Evolutionary conservation across 371 early-diverging fungal genomes (phyloP).

Genomic region (Umbelopsis sp.): DNA sequence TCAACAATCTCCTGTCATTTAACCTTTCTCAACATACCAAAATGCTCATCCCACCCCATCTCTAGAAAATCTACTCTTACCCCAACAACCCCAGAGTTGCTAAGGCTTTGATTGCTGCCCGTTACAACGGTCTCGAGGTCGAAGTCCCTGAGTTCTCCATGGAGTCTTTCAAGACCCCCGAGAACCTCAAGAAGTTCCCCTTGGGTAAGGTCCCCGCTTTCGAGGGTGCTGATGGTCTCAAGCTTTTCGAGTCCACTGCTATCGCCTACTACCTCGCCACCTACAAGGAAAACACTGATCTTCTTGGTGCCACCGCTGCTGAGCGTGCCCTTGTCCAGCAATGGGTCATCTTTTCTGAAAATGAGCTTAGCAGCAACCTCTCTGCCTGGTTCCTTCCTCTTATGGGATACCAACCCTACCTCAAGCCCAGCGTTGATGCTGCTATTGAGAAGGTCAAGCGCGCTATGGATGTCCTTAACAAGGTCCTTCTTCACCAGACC

Average conservation of each 20-base stretch:
- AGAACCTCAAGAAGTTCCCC: conserved; percentile 86
- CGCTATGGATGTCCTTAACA: conserved; percentile 71
- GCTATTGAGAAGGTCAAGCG: conserved; percentile 68
- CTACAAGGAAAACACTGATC: conserved; percentile 58
- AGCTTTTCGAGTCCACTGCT: conserved; percentile 81
- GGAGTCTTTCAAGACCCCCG: conserved; percentile 70
- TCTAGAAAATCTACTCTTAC: conserved; percentile 54
- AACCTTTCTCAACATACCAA: conserved; percentile 4
- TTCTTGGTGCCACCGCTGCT: conserved; percentile 69
- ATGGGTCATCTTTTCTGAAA: conserved; percentile 78
- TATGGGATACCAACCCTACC: conserved; percentile 63
- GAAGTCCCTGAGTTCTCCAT: conserved; percentile 69
- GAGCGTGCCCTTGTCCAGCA: conserved; percentile 83
- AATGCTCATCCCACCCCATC: background rate
- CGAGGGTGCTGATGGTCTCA: conserved; percentile 74
- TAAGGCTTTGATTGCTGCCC: conserved; percentile 72
- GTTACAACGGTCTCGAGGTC: conserved; percentile 74
- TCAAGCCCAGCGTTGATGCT: conserved; percentile 71
- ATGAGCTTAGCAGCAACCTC: conserved; percentile 43
- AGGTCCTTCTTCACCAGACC: conserved; percentile 76
- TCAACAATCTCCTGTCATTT: background rate
- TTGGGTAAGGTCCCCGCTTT: conserved; percentile 83
- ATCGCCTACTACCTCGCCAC: conserved; percentile 87
- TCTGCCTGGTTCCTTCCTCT: conserved; percentile 71
- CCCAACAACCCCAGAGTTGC: conserved; percentile 59